These are phyloP conservation scores for Ambrosia artemisiifolia DNA, from an alignment of 129 eudicot species.

Conservation along the genomic window DNA sequence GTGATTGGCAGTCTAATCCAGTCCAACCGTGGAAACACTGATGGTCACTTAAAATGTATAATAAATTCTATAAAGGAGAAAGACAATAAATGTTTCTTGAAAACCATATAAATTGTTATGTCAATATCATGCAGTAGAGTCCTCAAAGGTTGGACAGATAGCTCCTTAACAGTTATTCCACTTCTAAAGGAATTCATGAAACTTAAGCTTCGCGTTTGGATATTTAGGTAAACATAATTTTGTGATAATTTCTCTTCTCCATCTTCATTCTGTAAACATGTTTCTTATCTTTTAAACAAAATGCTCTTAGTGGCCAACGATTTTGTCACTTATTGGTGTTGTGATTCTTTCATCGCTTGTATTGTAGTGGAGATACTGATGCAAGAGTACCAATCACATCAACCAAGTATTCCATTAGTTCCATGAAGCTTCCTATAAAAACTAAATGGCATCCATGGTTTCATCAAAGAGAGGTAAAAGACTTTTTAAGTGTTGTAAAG, in stretches of 20 bases:
- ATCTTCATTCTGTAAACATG: too few species aligned
- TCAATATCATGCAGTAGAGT: constrained; percentile 38
- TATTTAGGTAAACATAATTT: constrained; percentile 49
- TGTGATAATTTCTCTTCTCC: too few species aligned
- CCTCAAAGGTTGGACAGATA: constrained; percentile 49
- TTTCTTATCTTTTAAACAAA: neutral
- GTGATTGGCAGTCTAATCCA: too few species aligned
- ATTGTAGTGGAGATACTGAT: constrained; percentile 70
- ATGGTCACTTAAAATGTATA: too few species aligned
- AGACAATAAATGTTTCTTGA: too few species aligned
- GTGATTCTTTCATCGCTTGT: neutral
- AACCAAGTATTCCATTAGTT: constrained; percentile 49
- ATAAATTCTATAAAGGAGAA: too few species aligned
- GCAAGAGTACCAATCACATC: constrained; percentile 74
- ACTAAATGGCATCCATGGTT: constrained; percentile 77
- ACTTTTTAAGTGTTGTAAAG: neutral
- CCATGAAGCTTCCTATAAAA: constrained; percentile 44
- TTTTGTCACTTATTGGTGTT: too few species aligned
- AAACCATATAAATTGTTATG: neutral
- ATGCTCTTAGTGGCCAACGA: too few species aligned
- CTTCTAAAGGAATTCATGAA: constrained; percentile 60
- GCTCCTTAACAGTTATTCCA: constrained; percentile 59
- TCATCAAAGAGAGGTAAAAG: constrained; percentile 48
- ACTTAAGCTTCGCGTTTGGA: constrained; percentile 69
- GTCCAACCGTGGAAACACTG: too few species aligned